phyloP scores from a whole-genome alignment of 495 filamentous ascomycete species.

The Penicillium paxilli region DNA sequence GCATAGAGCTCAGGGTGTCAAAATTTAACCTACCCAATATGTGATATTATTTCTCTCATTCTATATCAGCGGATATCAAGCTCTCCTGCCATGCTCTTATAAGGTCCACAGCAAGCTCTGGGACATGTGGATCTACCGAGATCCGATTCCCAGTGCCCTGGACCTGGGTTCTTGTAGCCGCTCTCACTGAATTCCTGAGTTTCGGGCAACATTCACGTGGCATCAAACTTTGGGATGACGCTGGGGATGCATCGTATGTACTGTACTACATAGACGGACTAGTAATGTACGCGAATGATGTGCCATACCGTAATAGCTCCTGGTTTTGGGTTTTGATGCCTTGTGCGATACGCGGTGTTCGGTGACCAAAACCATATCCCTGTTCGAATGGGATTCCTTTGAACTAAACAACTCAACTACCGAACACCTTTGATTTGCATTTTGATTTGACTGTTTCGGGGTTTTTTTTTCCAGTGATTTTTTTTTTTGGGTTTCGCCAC shows the following conservation, averaged over 20 bases:
- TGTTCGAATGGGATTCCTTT: not conserved
- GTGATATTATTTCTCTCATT: not conserved
- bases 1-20: not conserved
- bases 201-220: slow-evolving; percentile 22
- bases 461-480: too few species aligned
- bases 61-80: slow-evolving; percentile 3
- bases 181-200: slow-evolving; percentile 15
- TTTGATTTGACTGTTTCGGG: not conserved
- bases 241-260: not conserved
- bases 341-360: too few species aligned
- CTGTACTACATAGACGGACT: not conserved
- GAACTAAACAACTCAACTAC: not conserved
- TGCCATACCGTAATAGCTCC: too few species aligned
- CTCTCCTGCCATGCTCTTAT: slow-evolving; percentile 9
- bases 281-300: too few species aligned
- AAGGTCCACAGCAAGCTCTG: slow-evolving; percentile 20
- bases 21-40: not conserved
- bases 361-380: too few species aligned
- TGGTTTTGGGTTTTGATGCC: too few species aligned
- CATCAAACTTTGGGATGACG: slow-evolving; percentile 8
- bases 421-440: not conserved
- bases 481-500: not conserved
- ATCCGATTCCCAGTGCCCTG: slow-evolving; percentile 25
- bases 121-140: slow-evolving; percentile 30
- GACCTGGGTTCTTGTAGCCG: slow-evolving; percentile 14